Conservation (phyloP, 2,329 filamentous ascomycete genomes). For the Lachnellula cervina region DNA sequence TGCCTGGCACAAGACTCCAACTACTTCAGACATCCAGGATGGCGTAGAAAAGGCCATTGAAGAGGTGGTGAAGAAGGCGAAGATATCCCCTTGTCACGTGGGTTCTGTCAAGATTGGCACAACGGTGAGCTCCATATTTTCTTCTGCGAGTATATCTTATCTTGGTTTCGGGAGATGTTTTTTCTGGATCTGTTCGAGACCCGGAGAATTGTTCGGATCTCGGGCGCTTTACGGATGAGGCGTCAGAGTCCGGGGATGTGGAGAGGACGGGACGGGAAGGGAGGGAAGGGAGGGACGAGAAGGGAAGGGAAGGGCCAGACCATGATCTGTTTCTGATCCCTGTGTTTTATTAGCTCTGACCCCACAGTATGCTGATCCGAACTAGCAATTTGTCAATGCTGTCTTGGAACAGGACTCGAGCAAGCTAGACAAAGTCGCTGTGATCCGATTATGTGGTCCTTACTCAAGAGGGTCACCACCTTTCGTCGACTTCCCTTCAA, state of each 20-base stretch:
- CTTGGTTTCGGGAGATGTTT: too few relatives aligned
- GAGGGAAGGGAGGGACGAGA: neutral
- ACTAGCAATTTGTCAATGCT: conserved; percentile 45
- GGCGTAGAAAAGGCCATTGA: conserved; percentile 45
- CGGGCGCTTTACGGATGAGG: neutral
- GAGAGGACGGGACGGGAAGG: neutral
- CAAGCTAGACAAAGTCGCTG: conserved; percentile 46
- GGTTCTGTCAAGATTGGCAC: conserved; percentile 45
- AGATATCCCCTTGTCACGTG: conserved; percentile 36
- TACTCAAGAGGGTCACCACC: conserved; percentile 46
- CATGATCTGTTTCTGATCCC: neutral
- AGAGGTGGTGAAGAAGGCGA: conserved; percentile 37
- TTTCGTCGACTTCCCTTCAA: conserved; percentile 44
- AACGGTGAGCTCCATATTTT: conserved; percentile 19
- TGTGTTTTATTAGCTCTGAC: neutral
- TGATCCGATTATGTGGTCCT: conserved; percentile 44
- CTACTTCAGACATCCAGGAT: conserved; percentile 45
- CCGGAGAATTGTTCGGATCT: neutral
- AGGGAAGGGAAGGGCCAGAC: neutral
- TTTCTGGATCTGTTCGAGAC: neutral
- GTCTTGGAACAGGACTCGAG: conserved; percentile 45
- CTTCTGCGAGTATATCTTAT: neutral
- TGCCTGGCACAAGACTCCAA: conserved; percentile 45
- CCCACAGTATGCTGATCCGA: neutral
- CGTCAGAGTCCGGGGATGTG: neutral